Evolutionary conservation across 192 early-diverging fungal genomes (phyloP).

Genomic region (Globomyces pollinis-pini): DNA sequence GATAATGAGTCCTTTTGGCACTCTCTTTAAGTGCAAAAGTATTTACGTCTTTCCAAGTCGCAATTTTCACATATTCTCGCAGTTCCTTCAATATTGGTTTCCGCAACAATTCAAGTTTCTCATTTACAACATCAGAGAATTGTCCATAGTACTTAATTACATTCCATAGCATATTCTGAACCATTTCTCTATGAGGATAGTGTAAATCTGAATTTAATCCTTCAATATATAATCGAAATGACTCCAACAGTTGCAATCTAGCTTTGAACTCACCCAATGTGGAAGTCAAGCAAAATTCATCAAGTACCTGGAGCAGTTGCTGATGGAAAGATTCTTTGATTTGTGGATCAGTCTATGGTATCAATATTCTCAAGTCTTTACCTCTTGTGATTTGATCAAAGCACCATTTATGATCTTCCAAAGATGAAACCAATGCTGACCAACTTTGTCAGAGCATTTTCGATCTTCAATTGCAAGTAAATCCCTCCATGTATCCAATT

Average conservation of each 20-base stretch:
- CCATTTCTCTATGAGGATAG: background rate
- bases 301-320: conserved; percentile 41
- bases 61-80: conserved; percentile 89
- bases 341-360: background rate
- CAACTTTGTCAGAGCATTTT: conserved; percentile 52
- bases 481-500: conserved; percentile 84
- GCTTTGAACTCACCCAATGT: conserved; percentile 65
- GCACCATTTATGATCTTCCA: conserved; percentile 30
- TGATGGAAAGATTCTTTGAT: background rate
- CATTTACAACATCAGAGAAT: conserved; percentile 51
- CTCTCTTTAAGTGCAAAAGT: conserved; percentile 82
- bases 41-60: conserved; percentile 95
- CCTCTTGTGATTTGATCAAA: background rate
- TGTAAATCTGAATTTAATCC: background rate
- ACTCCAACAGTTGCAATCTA: conserved; percentile 54
- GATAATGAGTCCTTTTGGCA: conserved; percentile 85
- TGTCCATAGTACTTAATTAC: conserved; percentile 75
- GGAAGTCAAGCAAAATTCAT: conserved; percentile 66
- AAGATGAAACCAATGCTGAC: conserved; percentile 86
- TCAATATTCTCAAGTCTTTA: background rate
- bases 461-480: conserved; percentile 77
- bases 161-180: conserved; percentile 54
- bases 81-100: conserved; percentile 82
- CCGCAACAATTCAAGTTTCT: conserved; percentile 47
- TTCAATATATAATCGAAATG: conserved; percentile 4